Base-by-base conservation (phyloP, 345 rosid genomes). In the Mercurialis annua region DNA sequence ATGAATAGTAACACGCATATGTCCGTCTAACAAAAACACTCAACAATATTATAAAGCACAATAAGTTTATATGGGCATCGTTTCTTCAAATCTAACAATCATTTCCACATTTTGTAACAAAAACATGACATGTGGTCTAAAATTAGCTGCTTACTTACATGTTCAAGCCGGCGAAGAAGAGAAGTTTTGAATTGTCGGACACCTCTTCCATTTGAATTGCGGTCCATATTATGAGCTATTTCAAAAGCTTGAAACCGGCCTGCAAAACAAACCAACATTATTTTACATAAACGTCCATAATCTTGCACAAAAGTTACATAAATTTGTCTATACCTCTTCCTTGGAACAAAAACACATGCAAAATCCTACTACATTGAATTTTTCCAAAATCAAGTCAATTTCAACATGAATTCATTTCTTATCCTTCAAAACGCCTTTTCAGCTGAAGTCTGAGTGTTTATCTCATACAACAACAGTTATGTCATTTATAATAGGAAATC, bases 191-290 rank as follows among this genome's bases (percentile, higher is more conserved):
- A 93, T 56, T 93, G 97, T 46, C 97, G 84, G 54, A 90, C 94
- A 69, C 96, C 92, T 69, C 97, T 77, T 31, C 90, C 96, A 1
- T 71, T 81, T 4, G 98, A 93, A 63, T 87, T 82, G 56, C 73
- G 68, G 66, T 93, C 98, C 89, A 83, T 60, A 71, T 68, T 83
- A 62, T 90, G 97, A 42, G 97, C 97, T 67, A 84, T 77, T 72
- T 66, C 92, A 65, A 93, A 86, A 63, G 92, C 98, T 75, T 82
- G 90, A 71, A 93, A 86, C 10, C 98, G 96, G 47, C 98, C 98
- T 90, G 78, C 77, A 23, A 63, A 29, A 42, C 14, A 62, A 68
- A 47, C 57, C 69, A 51, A 61, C 70, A 43, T 33, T 50, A 53
- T 34, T 65, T 46, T 59, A 23, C 23, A 31, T 31, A 63, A 11